phyloP scores from a whole-genome alignment of 1,284 basidiomycete species.

The Termitomyces sp. region DNA sequence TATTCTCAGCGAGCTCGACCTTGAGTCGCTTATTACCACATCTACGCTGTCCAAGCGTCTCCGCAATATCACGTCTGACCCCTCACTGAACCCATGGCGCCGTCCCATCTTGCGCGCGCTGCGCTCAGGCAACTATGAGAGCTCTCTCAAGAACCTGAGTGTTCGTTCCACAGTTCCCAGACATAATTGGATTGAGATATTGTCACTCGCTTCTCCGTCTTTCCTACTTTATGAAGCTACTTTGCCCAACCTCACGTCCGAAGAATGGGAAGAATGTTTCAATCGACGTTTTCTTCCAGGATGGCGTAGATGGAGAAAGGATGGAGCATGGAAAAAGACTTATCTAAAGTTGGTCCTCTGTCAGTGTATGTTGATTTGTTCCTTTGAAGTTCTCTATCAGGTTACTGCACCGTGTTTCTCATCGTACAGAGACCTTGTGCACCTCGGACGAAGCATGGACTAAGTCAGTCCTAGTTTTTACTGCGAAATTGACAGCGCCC shows the following conservation, averaged over 20 bases:
- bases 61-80: constrained; percentile 50
- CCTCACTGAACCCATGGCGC: constrained; percentile 69
- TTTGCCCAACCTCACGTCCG: constrained; percentile 55
- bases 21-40: constrained; percentile 50
- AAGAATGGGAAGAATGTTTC: constrained; percentile 71
- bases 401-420: constrained; percentile 56
- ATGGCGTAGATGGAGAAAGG: constrained; percentile 65
- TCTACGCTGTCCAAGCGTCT: constrained; percentile 58
- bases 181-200: constrained; percentile 71
- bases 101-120: constrained; percentile 58
- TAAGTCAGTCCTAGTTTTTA: constrained; percentile 41
- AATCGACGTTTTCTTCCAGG: constrained; percentile 63
- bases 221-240: constrained; percentile 64
- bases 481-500: constrained; percentile 5
- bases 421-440: constrained; percentile 59
- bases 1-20: constrained; percentile 61
- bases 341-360: constrained; percentile 50
- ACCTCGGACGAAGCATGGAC: constrained; percentile 80
- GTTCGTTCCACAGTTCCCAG: constrained; percentile 58
- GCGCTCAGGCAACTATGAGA: constrained; percentile 40
- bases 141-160: constrained; percentile 49
- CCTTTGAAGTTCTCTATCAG: constrained; percentile 28
- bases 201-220: constrained; percentile 49
- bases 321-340: constrained; percentile 52
- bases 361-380: constrained; percentile 3